Percentiles rank a stretch among this genome's conserved stretches.
phyloP scores from a whole-genome alignment of 192 early-diverging fungal species.

The Rhizoclosmatium globosum region DNA sequence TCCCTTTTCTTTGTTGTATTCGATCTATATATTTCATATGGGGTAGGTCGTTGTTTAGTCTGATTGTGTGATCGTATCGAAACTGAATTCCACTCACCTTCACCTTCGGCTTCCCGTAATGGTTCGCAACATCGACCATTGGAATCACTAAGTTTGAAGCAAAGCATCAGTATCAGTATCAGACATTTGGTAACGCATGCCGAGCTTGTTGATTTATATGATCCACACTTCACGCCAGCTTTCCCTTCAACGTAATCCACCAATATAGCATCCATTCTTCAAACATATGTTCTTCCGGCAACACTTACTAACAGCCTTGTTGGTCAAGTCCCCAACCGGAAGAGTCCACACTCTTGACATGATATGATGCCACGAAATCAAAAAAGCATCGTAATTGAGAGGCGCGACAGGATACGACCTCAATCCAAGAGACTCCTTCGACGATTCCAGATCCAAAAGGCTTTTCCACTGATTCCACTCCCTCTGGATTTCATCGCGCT shows the following conservation, averaged over 20 bases:
- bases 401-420: too few species aligned
- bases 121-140: constrained; percentile 33
- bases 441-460: background rate
- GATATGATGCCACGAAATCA: constrained; percentile 21
- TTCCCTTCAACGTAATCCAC: background rate
- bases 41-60: too few species aligned
- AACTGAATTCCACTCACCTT: too few species aligned
- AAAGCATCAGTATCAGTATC: background rate
- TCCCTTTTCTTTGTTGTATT: constrained; percentile 26
- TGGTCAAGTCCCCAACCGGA: constrained; percentile 13
- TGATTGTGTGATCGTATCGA: too few species aligned
- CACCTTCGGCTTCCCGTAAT: constrained; percentile 26
- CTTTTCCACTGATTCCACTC: constrained; percentile 20
- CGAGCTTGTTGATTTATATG: too few species aligned
- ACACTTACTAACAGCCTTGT: constrained; percentile 29
- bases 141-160: constrained; percentile 15
- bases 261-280: too few species aligned
- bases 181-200: too few species aligned
- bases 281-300: too few species aligned
- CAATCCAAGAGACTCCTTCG: too few species aligned
- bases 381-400: background rate
- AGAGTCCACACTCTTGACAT: constrained; percentile 25
- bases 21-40: too few species aligned
- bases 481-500: constrained; percentile 17
- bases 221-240: too few species aligned